phyloP scores from a whole-genome alignment of 108 stramenopile genomes.

The Pseudonitzschia delicatissima region DNA sequence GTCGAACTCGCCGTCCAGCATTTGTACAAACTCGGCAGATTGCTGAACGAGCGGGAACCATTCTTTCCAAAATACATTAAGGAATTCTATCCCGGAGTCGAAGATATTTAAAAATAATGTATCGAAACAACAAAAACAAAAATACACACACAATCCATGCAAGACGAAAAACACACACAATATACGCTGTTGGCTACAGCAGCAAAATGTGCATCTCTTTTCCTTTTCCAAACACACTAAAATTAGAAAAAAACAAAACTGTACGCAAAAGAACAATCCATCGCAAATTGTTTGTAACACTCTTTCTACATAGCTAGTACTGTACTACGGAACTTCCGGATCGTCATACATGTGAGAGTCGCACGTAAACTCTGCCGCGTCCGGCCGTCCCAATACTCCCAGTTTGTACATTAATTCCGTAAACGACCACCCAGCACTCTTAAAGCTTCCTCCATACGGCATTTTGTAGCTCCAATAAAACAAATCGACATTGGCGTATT shows the following conservation, averaged over 20 bases:
- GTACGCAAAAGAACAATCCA: not conserved
- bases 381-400: conserved; percentile 51
- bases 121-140: not conserved
- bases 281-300: not conserved
- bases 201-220: too few species aligned
- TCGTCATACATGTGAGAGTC: not conserved
- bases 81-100: conserved; percentile 82
- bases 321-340: not conserved
- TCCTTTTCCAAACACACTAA: too few species aligned
- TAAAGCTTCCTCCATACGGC: conserved; percentile 77
- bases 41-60: conserved; percentile 71
- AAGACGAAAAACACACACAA: not conserved
- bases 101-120: conserved; percentile 46
- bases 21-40: conserved; percentile 72
- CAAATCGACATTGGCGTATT: conserved; percentile 55
- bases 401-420: conserved; percentile 61
- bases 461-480: conserved; percentile 77
- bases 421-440: conserved; percentile 73
- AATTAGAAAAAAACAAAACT: not conserved
- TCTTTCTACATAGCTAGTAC: not conserved
- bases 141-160: not conserved
- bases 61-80: conserved; percentile 75
- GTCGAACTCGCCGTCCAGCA: conserved; percentile 86
- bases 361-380: conserved; percentile 39
- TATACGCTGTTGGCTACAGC: too few species aligned